Conservation (phyloP, 331 rosid genomes). For the Quercus lobata region DNA sequence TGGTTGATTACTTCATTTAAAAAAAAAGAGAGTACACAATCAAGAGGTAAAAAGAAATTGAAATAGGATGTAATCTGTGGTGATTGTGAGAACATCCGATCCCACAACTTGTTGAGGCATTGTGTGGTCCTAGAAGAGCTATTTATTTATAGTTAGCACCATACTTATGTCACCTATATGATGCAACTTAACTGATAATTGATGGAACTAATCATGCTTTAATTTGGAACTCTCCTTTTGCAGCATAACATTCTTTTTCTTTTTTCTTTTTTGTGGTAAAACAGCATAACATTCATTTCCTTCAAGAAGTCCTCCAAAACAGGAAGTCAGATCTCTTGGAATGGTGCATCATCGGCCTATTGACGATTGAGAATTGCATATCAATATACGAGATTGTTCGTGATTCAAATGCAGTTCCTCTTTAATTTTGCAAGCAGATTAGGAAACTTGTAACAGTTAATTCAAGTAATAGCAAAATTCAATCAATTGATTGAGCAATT, state of each 20-base stretch:
- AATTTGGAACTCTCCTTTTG: conserved; percentile 23
- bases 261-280: neutral
- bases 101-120: too few relatives aligned
- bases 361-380: conserved; percentile 73
- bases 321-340: conserved; percentile 94
- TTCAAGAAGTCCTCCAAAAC: conserved; percentile 96
- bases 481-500: conserved; percentile 26
- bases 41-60: neutral
- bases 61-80: neutral
- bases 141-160: neutral
- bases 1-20: neutral
- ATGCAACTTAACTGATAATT: neutral
- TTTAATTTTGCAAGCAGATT: conserved; percentile 16
- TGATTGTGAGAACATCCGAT: neutral
- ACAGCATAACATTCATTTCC: conserved; percentile 97
- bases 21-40: neutral
- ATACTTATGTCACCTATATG: neutral
- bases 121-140: neutral
- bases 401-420: conserved; percentile 46
- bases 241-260: conserved; percentile 98
- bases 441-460: conserved; percentile 13
- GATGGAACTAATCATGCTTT: neutral
- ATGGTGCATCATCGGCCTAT: conserved; percentile 91
- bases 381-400: conserved; percentile 76
- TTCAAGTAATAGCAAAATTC: conserved; percentile 11